Conservation (phyloP, 257 asterid species). For the Gentiana macrophylla region DNA sequence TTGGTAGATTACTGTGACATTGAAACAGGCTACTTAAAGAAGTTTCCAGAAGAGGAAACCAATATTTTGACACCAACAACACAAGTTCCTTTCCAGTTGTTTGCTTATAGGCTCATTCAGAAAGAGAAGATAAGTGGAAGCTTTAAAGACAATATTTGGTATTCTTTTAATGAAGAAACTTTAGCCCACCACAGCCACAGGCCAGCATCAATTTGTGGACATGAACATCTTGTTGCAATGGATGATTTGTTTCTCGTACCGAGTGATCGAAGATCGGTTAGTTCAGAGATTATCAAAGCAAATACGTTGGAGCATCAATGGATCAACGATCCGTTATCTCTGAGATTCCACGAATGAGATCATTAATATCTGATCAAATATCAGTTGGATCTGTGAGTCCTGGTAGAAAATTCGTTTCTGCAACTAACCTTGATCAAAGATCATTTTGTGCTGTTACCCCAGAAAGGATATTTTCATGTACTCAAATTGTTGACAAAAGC, state of each 20-base stretch:
- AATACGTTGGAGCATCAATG: slow-evolving; percentile 13
- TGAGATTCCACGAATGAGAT: slow-evolving; percentile 33
- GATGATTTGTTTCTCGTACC: slow-evolving; percentile 62
- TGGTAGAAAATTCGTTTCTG: slow-evolving; percentile 11
- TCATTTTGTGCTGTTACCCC: slow-evolving; percentile 16
- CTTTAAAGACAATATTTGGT: slow-evolving; percentile 35
- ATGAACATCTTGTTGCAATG: slow-evolving; percentile 44
- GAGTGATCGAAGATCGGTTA: slow-evolving; percentile 50
- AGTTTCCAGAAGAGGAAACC: slow-evolving; percentile 23
- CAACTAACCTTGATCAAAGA: slow-evolving; percentile 11
- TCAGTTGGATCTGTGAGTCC: slow-evolving; percentile 47
- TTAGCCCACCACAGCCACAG: slow-evolving; percentile 11
- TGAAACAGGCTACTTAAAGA: slow-evolving; percentile 47
- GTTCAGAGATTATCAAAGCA: slow-evolving; percentile 55
- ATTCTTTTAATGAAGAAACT: slow-evolving; percentile 21
- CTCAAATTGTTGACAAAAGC: slow-evolving; percentile 9
- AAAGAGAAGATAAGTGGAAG: slow-evolving; percentile 35
- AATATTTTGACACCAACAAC: slow-evolving; percentile 29
- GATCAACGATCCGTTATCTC: slow-evolving; percentile 57
- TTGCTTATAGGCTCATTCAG: slow-evolving; percentile 51
- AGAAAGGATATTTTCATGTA: slow-evolving; percentile 14
- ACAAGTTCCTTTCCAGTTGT: slow-evolving; percentile 73
- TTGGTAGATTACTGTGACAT: slow-evolving; percentile 72
- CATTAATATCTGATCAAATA: slow-evolving; percentile 28
- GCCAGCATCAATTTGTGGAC: slow-evolving; percentile 33